Conservation (phyloP, 495 filamentous ascomycete genomes). For the Neurospora tetraspora region DNA sequence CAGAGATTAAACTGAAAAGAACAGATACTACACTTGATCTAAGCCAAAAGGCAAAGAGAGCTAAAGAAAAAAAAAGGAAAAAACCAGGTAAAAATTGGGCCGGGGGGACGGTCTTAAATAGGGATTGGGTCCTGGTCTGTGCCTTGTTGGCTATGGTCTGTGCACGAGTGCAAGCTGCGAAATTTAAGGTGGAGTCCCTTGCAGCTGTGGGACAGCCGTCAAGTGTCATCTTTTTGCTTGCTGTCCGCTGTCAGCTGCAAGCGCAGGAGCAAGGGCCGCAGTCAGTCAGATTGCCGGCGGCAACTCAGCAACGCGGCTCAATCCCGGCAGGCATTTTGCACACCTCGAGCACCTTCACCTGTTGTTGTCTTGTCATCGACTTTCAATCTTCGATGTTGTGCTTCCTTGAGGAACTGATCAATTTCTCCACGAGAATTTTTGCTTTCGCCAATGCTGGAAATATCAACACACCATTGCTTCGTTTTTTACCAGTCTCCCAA, state of each 20-base stretch:
- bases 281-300: no score
- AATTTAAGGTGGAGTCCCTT: background rate
- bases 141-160: slow-evolving; percentile 3
- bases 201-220: background rate
- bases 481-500: no score
- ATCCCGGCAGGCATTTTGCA: background rate
- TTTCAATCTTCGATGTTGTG: no score
- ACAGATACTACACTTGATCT: slow-evolving; percentile 99
- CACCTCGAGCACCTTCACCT: background rate
- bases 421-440: no score
- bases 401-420: no score
- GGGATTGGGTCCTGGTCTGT: background rate
- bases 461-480: no score
- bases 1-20: slow-evolving; percentile 96
- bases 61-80: slow-evolving; percentile 22
- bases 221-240: background rate
- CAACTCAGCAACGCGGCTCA: background rate
- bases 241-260: background rate
- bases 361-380: no score
- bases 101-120: slow-evolving; percentile 4
- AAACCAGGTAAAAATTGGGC: background rate
- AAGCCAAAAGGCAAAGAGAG: slow-evolving; percentile 59
- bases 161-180: slow-evolving; percentile 5
- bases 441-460: no score
- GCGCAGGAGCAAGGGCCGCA: no score